Conservation (phyloP, 139 green algal species). For the Picochlorum sp. region DNA sequence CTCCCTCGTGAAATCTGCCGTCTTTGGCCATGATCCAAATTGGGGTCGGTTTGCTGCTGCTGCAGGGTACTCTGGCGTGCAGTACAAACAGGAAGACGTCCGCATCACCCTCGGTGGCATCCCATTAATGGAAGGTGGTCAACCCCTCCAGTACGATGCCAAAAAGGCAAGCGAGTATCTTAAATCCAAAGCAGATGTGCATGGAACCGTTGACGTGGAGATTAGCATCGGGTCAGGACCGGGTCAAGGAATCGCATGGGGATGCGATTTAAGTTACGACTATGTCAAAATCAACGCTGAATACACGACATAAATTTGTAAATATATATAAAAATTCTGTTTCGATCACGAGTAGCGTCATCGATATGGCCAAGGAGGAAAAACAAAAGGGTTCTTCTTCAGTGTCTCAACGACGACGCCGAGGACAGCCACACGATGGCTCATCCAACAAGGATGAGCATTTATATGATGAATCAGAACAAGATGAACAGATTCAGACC, state of each 20-base stretch:
- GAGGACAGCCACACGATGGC: not conserved
- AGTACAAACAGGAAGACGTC: constrained; percentile 76
- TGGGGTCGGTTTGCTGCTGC: constrained; percentile 95
- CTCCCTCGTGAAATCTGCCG: constrained; percentile 81
- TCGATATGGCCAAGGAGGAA: too few species aligned
- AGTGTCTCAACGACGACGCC: not conserved
- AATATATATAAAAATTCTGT: not conserved
- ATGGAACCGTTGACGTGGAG: constrained; percentile 75
- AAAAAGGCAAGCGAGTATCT: constrained; percentile 80
- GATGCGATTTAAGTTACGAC: constrained; percentile 78
- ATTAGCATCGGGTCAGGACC: constrained; percentile 42
- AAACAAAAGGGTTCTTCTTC: not conserved
- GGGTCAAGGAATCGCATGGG: constrained; percentile 66
- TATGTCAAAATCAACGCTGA: constrained; percentile 95
- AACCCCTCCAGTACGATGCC: constrained; percentile 89
- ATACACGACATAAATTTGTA: constrained; percentile 61
- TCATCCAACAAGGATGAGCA: too few species aligned
- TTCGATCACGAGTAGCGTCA: too few species aligned
- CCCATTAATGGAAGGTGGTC: constrained; percentile 83
- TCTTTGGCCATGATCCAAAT: constrained; percentile 97
- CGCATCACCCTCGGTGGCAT: constrained; percentile 71
- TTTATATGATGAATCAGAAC: not conserved
- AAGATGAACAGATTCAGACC: not conserved
- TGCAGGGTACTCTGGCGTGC: constrained; percentile 81
- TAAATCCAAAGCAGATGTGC: constrained; percentile 53